Evolutionary conservation across 148 eudicot genomes (phyloP).

Genomic region (Fagopyrum homotropicum): DNA sequence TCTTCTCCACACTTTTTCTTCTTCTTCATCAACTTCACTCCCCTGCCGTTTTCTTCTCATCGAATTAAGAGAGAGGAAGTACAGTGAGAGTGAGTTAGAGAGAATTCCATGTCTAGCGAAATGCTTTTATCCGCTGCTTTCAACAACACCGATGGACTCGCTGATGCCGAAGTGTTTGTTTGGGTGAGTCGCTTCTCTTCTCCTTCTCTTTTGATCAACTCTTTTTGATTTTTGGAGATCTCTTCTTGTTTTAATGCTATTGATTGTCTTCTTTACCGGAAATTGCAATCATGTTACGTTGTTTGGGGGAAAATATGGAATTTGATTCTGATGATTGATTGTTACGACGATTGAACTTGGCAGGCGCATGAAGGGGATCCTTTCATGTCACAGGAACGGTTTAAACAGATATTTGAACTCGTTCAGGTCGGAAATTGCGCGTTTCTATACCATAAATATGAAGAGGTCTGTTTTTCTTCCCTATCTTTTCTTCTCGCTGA

Average conservation of each 20-base stretch:
- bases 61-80: neutral
- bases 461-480: slow-evolving; percentile 39
- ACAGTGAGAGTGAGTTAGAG: slow-evolving; percentile 7
- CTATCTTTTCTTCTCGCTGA: neutral
- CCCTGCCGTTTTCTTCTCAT: neutral
- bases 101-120: slow-evolving; percentile 24
- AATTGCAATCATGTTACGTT: neutral
- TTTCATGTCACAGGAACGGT: slow-evolving; percentile 41
- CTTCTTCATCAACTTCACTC: slow-evolving; percentile 1
- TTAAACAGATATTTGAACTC: slow-evolving; percentile 53
- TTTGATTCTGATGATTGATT: neutral
- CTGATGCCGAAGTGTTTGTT: slow-evolving; percentile 75
- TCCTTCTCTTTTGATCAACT: slow-evolving; percentile 10
- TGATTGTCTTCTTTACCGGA: neutral
- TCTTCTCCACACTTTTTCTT: neutral
- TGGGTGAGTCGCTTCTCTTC: slow-evolving; percentile 30
- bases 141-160: slow-evolving; percentile 40
- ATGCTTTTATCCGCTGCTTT: slow-evolving; percentile 23
- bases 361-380: slow-evolving; percentile 49
- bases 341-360: slow-evolving; percentile 5
- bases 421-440: slow-evolving; percentile 67
- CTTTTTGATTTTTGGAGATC: neutral
- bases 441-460: slow-evolving; percentile 43
- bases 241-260: neutral
- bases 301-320: neutral